Evolutionary conservation across 2,329 filamentous ascomycete species (phyloP), one percentile per base, ranked within the genome.

Genomic region (Ophiocordyceps australis): DNA sequence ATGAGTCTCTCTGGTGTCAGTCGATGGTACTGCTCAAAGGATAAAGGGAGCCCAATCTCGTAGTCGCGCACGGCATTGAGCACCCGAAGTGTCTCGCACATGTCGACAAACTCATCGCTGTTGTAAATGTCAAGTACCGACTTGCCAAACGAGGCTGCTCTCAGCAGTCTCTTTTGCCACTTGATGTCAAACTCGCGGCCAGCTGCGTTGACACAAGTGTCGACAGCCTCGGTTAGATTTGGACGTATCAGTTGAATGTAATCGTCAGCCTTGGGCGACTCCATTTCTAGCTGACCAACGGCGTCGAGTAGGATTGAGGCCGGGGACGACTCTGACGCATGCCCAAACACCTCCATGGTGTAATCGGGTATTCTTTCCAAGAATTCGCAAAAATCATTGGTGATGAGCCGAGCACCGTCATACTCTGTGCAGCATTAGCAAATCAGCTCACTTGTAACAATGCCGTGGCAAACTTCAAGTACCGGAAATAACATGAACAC

Each of bases 91-190:
- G 76, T 89, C 49, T 98, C 86, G 38, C 83, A 93, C 75, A 94
- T 95, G 34, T 95, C 86, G 28, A 98, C 89, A 50, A 95, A 98
- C 36, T 98, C 86, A 42, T 98, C 89, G 43, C 85, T 94, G 49
- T 89, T 94, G 53, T 95, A 98, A 9, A 95, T 73, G 40, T 95
- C 89, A 4, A 98, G 64, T 0, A 95, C 89, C 0, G 89, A 95
- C 49, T 98, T 98, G 32, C 89, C 89, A 46, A 94, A 95, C 0
- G 86, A 95, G 0, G 89, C 89, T 5, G 89, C 89, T 46, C 91
- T 91, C n/a, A 98, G 62, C 2, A 98, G 61, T 38, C 91, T 73
- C 46, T 95, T 98, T 45, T 98, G 89, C 81, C 85, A 92, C 42
- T 86, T 73, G 3, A 76, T 61, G 39, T 74, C 81, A 45, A 83